phyloP scores from a whole-genome alignment of 2,329 filamentous ascomycete genomes.

The Verticillium longisporum region DNA sequence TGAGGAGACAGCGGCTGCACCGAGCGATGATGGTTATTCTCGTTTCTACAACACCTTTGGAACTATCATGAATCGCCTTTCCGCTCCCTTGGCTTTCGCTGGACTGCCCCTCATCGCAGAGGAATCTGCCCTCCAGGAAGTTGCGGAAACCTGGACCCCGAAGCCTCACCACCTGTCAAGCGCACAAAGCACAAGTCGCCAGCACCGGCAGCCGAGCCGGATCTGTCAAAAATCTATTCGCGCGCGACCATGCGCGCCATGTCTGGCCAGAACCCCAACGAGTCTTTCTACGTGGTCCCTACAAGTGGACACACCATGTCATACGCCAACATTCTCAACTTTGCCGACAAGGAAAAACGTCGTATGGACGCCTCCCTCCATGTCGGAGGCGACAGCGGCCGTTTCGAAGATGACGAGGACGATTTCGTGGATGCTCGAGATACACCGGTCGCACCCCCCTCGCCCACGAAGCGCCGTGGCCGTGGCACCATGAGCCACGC shows the following conservation, averaged over 20 bases:
- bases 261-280: constrained; percentile 54
- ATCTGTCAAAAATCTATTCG: constrained; percentile 79
- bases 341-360: constrained; percentile 59
- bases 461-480: constrained; percentile 23
- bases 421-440: constrained; percentile 87
- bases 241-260: constrained; percentile 77
- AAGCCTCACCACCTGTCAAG: constrained; percentile 13
- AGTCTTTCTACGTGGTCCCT: constrained; percentile 93
- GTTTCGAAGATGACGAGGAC: constrained; percentile 62
- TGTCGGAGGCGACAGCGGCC: constrained; percentile 25
- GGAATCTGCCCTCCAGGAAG: constrained; percentile 23
- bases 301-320: constrained; percentile 89
- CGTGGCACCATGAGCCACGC: constrained; percentile 25
- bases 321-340: constrained; percentile 81
- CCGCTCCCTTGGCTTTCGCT: constrained; percentile 86
- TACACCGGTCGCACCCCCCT: constrained; percentile 40
- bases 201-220: constrained; percentile 48
- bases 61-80: constrained; percentile 79
- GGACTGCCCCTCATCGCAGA: constrained; percentile 70
- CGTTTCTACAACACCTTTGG: constrained; percentile 91
- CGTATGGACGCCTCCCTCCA: constrained; percentile 47
- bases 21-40: constrained; percentile 71
- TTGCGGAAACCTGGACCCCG: background rate
- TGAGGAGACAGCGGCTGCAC: constrained; percentile 16
- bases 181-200: constrained; percentile 27